phyloP scores from a whole-genome alignment of 1,139 yeast genomes.

The Meyerozyma smithsonii region DNA sequence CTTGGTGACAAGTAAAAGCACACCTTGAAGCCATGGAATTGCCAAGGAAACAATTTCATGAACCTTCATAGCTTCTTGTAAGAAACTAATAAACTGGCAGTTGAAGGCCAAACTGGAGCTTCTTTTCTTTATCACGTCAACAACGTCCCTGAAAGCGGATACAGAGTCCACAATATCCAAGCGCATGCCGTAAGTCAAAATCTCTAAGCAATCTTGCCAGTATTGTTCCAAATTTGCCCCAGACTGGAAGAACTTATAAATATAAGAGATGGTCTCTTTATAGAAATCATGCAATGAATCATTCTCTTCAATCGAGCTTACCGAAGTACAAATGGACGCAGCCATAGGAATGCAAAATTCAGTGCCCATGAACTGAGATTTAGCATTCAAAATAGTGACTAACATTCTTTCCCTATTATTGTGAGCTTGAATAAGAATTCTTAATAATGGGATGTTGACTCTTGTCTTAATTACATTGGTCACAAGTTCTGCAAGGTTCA shows the following conservation, averaged over 20 bases:
- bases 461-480: neutral
- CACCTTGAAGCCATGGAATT: slow-evolving; percentile 42
- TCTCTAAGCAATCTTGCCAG: neutral
- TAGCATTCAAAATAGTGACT: neutral
- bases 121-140: neutral
- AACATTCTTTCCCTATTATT: neutral
- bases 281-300: neutral
- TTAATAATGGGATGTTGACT: neutral
- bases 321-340: neutral
- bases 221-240: neutral
- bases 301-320: neutral
- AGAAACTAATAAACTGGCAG: neutral
- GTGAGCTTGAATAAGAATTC: neutral
- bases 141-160: neutral
- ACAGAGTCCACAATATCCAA: neutral
- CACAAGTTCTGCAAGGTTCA: neutral
- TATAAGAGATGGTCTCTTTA: neutral
- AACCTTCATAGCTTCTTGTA: neutral
- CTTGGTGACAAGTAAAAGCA: slow-evolving; percentile 57
- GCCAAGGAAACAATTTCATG: slow-evolving; percentile 4
- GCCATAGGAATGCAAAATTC: neutral
- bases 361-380: neutral
- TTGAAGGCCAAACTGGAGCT: neutral
- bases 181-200: neutral
- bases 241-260: neutral